Evolutionary conservation across 306 rosid genomes (phyloP).

Genomic region (Vicia villosa): DNA sequence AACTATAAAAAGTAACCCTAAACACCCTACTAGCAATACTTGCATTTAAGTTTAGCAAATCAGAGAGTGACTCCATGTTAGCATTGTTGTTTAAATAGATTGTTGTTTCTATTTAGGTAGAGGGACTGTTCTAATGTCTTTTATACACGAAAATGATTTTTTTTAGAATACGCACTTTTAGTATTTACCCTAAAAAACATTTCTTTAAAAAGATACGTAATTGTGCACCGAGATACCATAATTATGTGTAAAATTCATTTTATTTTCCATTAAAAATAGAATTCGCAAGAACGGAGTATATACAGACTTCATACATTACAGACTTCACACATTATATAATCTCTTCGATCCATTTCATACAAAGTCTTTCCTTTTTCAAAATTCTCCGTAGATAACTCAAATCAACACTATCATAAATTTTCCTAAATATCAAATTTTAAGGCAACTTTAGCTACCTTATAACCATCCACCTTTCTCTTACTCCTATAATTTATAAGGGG

Average conservation of each 20-base stretch:
- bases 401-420: neutral
- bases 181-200: no score
- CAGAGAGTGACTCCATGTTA: neutral
- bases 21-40: neutral
- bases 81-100: neutral
- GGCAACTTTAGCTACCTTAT: neutral
- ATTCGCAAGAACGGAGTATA: neutral
- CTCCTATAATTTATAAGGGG: neutral
- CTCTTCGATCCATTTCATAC: neutral
- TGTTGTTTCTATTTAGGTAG: neutral
- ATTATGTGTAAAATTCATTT: neutral
- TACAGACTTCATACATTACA: no score
- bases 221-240: no score
- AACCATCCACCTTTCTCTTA: neutral
- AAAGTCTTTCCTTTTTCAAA: neutral
- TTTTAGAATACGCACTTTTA: no score
- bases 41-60: neutral
- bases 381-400: neutral
- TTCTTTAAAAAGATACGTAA: no score
- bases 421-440: neutral
- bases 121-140: neutral
- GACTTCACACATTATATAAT: neutral
- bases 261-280: no score
- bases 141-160: neutral
- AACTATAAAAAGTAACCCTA: neutral